These are phyloP conservation scores for Thamnidium elegans DNA, from an alignment of 192 early-diverging fungal species.

Conservation along the genomic window DNA sequence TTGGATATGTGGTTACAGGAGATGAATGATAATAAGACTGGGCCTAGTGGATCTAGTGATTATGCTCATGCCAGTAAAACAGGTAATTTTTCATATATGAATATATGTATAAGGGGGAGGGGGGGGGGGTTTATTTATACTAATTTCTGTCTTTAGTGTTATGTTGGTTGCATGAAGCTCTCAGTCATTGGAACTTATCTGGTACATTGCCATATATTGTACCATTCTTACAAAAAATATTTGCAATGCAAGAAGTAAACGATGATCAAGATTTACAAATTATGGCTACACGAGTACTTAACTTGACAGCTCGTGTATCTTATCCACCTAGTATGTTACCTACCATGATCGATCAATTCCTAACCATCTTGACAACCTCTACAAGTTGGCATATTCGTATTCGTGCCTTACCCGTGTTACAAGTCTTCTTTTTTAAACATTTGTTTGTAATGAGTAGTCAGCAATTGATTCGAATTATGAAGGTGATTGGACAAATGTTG, in stretches of 20 bases:
- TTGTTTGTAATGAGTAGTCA: slow-evolving; percentile 64
- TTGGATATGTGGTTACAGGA: slow-evolving; percentile 42
- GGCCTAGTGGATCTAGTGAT: slow-evolving; percentile 46
- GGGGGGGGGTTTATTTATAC: no score
- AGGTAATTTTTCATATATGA: slow-evolving; percentile 41
- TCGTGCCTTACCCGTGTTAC: slow-evolving; percentile 78
- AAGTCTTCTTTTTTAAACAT: slow-evolving; percentile 86
- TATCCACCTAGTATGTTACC: slow-evolving; percentile 55
- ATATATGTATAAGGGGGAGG: no score
- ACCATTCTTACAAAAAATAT: slow-evolving; percentile 52
- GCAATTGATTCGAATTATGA: slow-evolving; percentile 58
- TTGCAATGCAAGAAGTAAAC: slow-evolving; percentile 69
- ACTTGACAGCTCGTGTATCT: slow-evolving; percentile 47
- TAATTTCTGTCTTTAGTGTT: slow-evolving; percentile 44
- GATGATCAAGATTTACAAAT: slow-evolving; percentile 71
- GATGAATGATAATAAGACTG: slow-evolving; percentile 20
- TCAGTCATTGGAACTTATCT: slow-evolving; percentile 48
- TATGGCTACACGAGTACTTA: slow-evolving; percentile 48
- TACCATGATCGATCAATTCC: slow-evolving; percentile 51
- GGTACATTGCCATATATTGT: slow-evolving; percentile 58
- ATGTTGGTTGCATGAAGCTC: slow-evolving; percentile 60
- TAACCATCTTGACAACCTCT: slow-evolving; percentile 49
- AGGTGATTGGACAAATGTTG: slow-evolving; percentile 66
- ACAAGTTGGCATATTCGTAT: slow-evolving; percentile 77
- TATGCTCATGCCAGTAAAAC: slow-evolving; percentile 78